Evolutionary conservation across 2,329 filamentous ascomycete species (phyloP).

Genomic region (Aspergillus sp.): DNA sequence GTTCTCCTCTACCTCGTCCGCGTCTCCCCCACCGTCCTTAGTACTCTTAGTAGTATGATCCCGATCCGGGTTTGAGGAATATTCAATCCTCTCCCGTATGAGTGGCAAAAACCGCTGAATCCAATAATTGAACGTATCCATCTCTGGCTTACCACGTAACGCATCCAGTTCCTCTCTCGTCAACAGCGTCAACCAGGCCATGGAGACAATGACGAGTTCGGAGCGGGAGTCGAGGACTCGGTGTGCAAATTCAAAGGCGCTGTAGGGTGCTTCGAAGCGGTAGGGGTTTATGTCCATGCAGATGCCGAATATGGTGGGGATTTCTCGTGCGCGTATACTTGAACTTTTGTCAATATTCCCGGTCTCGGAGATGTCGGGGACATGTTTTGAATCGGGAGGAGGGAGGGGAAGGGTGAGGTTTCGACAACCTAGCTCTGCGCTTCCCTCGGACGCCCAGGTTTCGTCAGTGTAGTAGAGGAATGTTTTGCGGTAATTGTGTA

Average conservation of each 20-base stretch:
- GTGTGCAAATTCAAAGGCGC: constrained; percentile 64
- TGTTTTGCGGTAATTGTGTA: constrained; percentile 66
- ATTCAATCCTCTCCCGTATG: constrained; percentile 38
- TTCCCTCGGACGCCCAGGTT: constrained; percentile 63
- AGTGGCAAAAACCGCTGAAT: constrained; percentile 62
- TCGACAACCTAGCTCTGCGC: constrained; percentile 37
- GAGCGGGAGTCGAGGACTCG: constrained; percentile 55
- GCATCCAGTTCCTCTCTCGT: constrained; percentile 52
- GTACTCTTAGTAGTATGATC: background rate
- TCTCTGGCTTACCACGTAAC: constrained; percentile 55
- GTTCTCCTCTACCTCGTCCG: constrained; percentile 22
- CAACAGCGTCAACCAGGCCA: constrained; percentile 65
- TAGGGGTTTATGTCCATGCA: constrained; percentile 67
- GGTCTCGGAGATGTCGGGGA: no score
- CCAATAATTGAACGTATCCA: constrained; percentile 68
- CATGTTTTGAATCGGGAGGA: background rate
- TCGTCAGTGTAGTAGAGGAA: constrained; percentile 72
- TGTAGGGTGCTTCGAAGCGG: constrained; percentile 62
- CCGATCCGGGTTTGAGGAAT: constrained; percentile 32
- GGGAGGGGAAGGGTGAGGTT: constrained; percentile 29
- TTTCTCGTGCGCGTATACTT: background rate
- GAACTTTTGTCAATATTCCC: background rate
- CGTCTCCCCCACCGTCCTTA: constrained; percentile 20
- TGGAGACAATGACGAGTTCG: constrained; percentile 61
- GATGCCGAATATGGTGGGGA: constrained; percentile 53